A percentile compares a stretch with the other conserved stretches of the same genome.
Conservation (phyloP, 139 green algal genomes). For the Asterochloris erici region DNA sequence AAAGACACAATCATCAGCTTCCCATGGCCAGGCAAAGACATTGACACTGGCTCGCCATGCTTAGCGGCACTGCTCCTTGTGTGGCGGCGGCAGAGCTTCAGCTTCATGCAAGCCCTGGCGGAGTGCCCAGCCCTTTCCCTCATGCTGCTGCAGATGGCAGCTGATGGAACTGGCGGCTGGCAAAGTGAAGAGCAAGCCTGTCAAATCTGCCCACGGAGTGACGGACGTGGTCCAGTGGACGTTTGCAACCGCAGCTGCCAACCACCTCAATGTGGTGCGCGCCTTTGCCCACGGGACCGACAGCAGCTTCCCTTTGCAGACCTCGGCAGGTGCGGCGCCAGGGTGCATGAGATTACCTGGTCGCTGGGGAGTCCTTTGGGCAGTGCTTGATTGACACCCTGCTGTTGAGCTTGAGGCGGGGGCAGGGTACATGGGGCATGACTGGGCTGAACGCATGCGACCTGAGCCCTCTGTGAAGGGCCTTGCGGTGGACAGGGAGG, state of each 20-base stretch:
- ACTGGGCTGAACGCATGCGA: no score
- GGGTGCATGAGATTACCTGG: no score
- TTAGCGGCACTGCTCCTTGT: background rate
- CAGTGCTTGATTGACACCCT: no score
- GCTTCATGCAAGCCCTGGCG: background rate
- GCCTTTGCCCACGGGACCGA: conserved; percentile 66
- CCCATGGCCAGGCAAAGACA: background rate
- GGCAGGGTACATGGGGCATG: no score
- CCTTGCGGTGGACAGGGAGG: no score
- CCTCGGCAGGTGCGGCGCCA: conserved; percentile 12
- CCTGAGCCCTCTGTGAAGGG: no score
- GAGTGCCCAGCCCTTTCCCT: background rate
- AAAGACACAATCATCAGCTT: background rate
- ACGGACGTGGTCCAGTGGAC: conserved; percentile 22
- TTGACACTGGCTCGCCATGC: background rate
- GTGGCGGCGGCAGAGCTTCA: no score
- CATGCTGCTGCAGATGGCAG: conserved; percentile 7
- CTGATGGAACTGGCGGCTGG: conserved; percentile 21
- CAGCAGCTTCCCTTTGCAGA: conserved; percentile 52
- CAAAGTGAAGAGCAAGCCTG: conserved; percentile 4
- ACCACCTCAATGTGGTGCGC: conserved; percentile 60
- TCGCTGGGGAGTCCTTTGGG: no score
- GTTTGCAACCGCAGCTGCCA: conserved; percentile 21
- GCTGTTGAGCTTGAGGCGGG: no score
- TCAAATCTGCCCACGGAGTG: conserved; percentile 1